Conservation (phyloP, 169 alveolate species). For the Plasmodium inui region DNA sequence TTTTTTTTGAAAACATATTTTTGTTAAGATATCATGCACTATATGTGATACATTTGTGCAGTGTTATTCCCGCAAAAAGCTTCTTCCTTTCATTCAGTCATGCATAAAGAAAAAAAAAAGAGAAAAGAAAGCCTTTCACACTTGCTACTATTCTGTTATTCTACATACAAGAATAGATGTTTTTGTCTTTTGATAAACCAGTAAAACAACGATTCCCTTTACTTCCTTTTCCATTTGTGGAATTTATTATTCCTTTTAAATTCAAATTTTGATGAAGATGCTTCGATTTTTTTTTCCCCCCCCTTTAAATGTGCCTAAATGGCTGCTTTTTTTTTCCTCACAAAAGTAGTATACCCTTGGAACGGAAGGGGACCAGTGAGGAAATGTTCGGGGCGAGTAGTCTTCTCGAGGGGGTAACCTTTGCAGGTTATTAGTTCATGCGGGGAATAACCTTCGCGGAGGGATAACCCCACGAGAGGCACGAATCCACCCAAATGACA, state of each 20-base stretch:
- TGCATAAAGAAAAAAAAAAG: background rate
- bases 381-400: background rate
- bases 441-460: background rate
- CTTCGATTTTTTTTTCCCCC: background rate
- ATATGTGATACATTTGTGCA: background rate
- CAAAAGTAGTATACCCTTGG: background rate
- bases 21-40: background rate
- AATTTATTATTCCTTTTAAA: background rate
- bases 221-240: background rate
- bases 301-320: background rate
- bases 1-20: background rate
- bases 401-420: background rate
- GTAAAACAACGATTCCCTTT: background rate
- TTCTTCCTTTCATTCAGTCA: background rate
- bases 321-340: background rate
- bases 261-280: background rate
- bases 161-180: background rate
- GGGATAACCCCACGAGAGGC: background rate
- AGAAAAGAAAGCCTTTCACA: background rate
- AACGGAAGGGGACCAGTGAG: background rate
- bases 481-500: background rate
- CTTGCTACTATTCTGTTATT: background rate
- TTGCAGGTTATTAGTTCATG: background rate
- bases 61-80: background rate
- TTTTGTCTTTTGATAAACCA: background rate